Base-by-base conservation (phyloP, 768 basidiomycete genomes). In the Hemileccinum rubropunctum region DNA sequence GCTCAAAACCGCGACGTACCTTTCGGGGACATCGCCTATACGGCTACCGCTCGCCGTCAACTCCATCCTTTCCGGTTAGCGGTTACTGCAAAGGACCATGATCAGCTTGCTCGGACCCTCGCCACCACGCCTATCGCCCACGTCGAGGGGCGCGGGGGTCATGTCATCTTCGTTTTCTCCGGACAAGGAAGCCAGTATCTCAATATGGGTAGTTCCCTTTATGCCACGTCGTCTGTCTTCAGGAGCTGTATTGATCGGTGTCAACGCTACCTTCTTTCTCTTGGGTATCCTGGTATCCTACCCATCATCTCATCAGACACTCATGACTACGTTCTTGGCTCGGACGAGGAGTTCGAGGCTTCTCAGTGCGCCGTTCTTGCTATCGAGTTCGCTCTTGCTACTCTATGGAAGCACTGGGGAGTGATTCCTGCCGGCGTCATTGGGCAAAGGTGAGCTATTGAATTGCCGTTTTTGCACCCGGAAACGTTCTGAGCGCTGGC, bases 381-480 rank as follows among this genome's bases (percentile, higher is more conserved):
- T 0, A 66, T 89, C 9, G 77, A 88, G 58, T 87, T 81, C 57
- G 80, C 82, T 0, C 67, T 90, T 18, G 76, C 80, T 0, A 69
- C 66, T 40, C 50, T 90, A 13, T 90, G 87, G 88, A 76, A 77
- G 30, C 78, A 76, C 7, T 89, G 83, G 85, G 87, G 86, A 1
- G 37, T 89, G 12, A 54, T 58, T 18, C 87, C 87, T 4, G 57
- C 68, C n/a, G 81, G 75, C 0, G 80, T 87, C 13, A 73, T 83
- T 15, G 87, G 88, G 3, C 87, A 89, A 58, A 90, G 88, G 88
- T 88, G 42, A 49, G 74, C 61, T 33, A 10, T 37, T 11, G 21
- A 1, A 8, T 53, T 42, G 38, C 45, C 17, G 21, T 17, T 17
- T 1, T 32, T 32, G 23, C 21, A 12, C 35, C 5, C 2, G 23